phyloP scores from a whole-genome alignment of 768 basidiomycete species.

The Goffeauzyma gilvescens region DNA sequence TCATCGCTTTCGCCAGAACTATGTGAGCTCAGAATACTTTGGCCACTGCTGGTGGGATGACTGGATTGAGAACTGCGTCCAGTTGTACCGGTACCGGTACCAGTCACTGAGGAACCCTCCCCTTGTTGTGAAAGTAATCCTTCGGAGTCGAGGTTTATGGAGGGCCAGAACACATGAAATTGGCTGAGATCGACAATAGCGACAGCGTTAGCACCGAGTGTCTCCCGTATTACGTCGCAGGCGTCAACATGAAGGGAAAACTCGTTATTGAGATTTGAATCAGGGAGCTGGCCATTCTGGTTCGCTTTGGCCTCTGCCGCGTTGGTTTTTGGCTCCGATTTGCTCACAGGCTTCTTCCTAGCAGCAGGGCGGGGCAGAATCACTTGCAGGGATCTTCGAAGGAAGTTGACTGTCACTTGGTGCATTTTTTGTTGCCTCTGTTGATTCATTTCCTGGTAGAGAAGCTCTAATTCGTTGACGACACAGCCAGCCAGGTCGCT shows the following conservation, averaged over 20 bases:
- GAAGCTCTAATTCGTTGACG: slow-evolving; percentile 26
- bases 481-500: slow-evolving; percentile 26
- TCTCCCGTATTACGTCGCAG: slow-evolving; percentile 20
- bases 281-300: no score
- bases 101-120: no score
- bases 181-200: slow-evolving; percentile 24
- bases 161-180: slow-evolving; percentile 30
- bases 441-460: slow-evolving; percentile 21
- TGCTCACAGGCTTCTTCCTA: slow-evolving; percentile 2
- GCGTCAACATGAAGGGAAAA: slow-evolving; percentile 26
- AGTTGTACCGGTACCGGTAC: no score
- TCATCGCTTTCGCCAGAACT: no score
- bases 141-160: no score
- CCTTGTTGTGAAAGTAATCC: no score
- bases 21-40: no score
- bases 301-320: no score
- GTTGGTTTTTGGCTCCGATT: background rate
- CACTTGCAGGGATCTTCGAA: slow-evolving; percentile 24
- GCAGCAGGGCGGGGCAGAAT: background rate
- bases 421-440: slow-evolving; percentile 23
- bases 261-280: slow-evolving; percentile 15
- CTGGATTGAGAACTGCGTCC: no score
- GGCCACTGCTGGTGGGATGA: no score
- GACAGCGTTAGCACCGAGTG: slow-evolving; percentile 23
- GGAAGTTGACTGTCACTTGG: slow-evolving; percentile 30